Evolutionary conservation across 139 green algal genomes (phyloP), one percentile per base, ranked within the genome.

Genomic region (Haematococcus lacustris): DNA sequence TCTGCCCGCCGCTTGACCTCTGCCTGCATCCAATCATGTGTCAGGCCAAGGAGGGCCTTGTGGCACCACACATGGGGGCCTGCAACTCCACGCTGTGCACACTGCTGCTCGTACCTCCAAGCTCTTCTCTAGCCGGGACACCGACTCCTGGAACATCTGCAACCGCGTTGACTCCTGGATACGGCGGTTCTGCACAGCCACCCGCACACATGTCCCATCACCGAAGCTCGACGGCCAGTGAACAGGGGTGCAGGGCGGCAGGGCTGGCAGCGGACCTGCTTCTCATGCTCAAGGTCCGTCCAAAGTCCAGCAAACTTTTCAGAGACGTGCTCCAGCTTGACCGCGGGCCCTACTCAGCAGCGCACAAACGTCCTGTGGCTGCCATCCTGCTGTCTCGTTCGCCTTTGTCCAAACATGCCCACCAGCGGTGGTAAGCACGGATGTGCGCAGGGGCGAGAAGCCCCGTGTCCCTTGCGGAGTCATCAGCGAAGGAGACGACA

Each of bases 281-380:
- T 91, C 64, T 93, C 88, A 43, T 88, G 76, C 78, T 93, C 88
- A 6, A 93, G 77, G 73, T 91, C 88, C 1, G 73, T 88, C 81
- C 88, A 93, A 9, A 93, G 84, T 1, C 76, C 74, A 0, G 84
- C 80, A 71, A 93, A 93, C 3, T 84, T 76, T 70, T 93, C 88
- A 4, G 83, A 77, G 9, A 93, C 85, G 64, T 91, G 85, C 70
- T 89, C 86, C 5, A 93, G 78, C 75, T 87, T 64, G 21, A 64
- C 21, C 23, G 53, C 26, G 9, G 53, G 53, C 4, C 53, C 53
- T 64, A n/a, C n/a, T n/a, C n/a, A n/a, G n/a, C n/a, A n/a, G n/a
- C n/a, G n/a, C n/a, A n/a, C n/a, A n/a, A n/a, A n/a, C n/a, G n/a
- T n/a, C n/a, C n/a, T n/a, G n/a, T n/a, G n/a, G n/a, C n/a, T n/a